Evolutionary conservation across 1,284 basidiomycete genomes (phyloP).

Genomic region (Meira nashicola): DNA sequence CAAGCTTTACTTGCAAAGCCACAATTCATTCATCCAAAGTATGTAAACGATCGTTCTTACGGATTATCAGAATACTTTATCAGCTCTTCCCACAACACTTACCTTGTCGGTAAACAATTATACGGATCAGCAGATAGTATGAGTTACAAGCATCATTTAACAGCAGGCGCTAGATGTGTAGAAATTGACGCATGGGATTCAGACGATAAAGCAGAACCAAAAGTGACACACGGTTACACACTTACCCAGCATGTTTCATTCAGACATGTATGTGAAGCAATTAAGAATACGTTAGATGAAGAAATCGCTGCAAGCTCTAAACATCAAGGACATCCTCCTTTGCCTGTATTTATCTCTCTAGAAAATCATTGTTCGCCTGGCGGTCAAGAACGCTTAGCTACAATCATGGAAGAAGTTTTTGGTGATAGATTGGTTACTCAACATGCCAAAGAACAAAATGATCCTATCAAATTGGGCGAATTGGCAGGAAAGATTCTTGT

Average conservation of each 20-base stretch:
- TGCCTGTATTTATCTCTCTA: constrained; percentile 60
- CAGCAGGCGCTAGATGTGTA: constrained; percentile 61
- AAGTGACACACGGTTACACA: constrained; percentile 60
- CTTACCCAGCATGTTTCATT: constrained; percentile 23
- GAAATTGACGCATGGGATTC: constrained; percentile 67
- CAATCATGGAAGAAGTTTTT: constrained; percentile 61
- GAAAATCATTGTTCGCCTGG: constrained; percentile 63
- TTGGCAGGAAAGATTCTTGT: constrained; percentile 61
- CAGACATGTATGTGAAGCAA: constrained; percentile 15
- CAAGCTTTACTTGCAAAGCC: constrained; percentile 28
- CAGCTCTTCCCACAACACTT: constrained; percentile 63
- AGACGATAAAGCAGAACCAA: constrained; percentile 56
- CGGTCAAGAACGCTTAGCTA: constrained; percentile 61
- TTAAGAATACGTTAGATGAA: constrained; percentile 20
- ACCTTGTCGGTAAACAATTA: constrained; percentile 63
- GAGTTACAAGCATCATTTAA: constrained; percentile 61
- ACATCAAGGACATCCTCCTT: constrained; percentile 1
- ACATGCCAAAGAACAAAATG: constrained; percentile 33
- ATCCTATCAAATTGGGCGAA: constrained; percentile 56
- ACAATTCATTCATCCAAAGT: constrained; percentile 31
- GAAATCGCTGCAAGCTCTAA: constrained; percentile 14
- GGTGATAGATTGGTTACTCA: constrained; percentile 58
- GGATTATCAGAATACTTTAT: constrained; percentile 43
- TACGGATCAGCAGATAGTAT: constrained; percentile 50
- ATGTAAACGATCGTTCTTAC: constrained; percentile 30